Evolutionary conservation across 164 flowering plant genomes (phyloP), one percentile per base, ranked within the genome.

Genomic region (Annona squamosa): DNA sequence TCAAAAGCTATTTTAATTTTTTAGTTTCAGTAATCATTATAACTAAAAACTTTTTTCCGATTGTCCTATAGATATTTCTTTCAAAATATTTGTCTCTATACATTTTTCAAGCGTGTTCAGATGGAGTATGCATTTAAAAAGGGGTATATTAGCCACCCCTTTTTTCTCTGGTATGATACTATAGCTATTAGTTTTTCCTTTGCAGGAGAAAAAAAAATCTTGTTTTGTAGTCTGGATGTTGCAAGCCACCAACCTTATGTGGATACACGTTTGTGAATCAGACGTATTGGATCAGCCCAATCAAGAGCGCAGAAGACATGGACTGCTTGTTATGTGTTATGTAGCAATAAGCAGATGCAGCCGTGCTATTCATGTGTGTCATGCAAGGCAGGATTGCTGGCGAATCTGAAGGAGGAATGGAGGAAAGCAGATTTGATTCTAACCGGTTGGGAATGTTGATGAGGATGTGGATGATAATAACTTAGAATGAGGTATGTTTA

Each of bases 281-380:
- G 2, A 94, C 97, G 1, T 85, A 88, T 63, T 94, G 98, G 98
- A 94, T 94, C 12, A 90, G 95, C 72, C 98, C 97, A 1, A 94
- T 91, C 48, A 85, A 89, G 86, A 86, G 3, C 0, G 88, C 84
- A 0, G 97, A 92, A 0, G 97, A 91, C 79, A 82, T 83, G 88
- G 98, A 92, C 75, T 94, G 98, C 77, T 66, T 87, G 73, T 76
- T 81, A 26, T 26, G 37, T 1, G 37, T 26, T 26, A 18, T 94
- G 98, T 97, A 92, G 77, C 90, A 94, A 91, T 73, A 97, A 94
- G 18, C 98, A 90, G 67, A 84, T 83, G 4, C 93, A 91, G 68
- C 90, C 92, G 1, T 94, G 98, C 82, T 94, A 84, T 79, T 73
- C 79, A 26, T 94, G 98, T 52, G 85, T 90, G 56, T 91, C 98